Evolutionary conservation across 805 yeast genomes (phyloP), one percentile per base, ranked within the genome.

Genomic region (Candida easanensis): DNA sequence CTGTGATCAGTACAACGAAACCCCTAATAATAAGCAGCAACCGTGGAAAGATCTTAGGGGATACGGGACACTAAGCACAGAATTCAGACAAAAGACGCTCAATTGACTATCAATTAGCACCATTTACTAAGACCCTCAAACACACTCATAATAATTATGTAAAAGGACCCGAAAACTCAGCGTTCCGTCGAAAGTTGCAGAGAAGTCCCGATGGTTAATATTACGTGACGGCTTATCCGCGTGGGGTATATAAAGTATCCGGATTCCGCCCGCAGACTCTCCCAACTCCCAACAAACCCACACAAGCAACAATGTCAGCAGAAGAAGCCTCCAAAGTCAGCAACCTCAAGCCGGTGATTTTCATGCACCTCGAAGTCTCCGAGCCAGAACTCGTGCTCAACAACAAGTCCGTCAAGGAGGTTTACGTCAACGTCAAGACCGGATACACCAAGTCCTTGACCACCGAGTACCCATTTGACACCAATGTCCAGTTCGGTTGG

Each of bases 381-480:
- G 72, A 66, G 37, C 68, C 70, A 21, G n/a, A 36, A 7, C 49
- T 48, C 3, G 52, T 62, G 10, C 60, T 58, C 45, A 31, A 56
- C 21, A 65, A 62, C 44, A 49, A 48, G 14, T 34, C 64, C 0
- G 55, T 55, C 3, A 39, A 61, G 5, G 49, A 63, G 20, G 59
- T 60, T 7, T 53, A 48, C 1, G 73, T 70, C 18, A 45, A 43
- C 22, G 51, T 70, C 31, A 56, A 31, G 2, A 61, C 62, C 14
- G 76, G 76, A 11, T 63, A 57, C 43, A 55, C 67, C 17, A 64
- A 63, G 48, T 60, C 75, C 6, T 31, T 69, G 13, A 72, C 69
- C 49, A 50, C 60, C 11, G 33, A 38, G 2, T 61, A 48, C 36
- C 73, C 74, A 28, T 68, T 73, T 38, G 72, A 73, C 38, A 62